Percentiles rank a stretch among this genome's conserved stretches.
These are phyloP conservation scores for Erythrophleum ivorense DNA, from an alignment of 331 rosid genomes.

Conservation along the genomic window DNA sequence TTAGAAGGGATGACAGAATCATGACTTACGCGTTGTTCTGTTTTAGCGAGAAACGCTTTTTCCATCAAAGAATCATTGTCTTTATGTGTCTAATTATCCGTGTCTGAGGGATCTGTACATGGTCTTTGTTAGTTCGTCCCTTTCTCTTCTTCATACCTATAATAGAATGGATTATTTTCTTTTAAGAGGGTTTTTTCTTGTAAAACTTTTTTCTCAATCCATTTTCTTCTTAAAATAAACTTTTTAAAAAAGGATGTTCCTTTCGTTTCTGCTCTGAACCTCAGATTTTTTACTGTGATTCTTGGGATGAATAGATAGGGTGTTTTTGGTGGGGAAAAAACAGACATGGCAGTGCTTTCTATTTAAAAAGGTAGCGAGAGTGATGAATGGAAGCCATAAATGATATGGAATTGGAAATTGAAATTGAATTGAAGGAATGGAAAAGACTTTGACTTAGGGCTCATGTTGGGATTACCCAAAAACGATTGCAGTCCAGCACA, in stretches of 20 bases:
- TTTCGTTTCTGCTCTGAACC: neutral
- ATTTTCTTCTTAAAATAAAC: no score
- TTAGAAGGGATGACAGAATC: neutral
- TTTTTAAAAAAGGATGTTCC: no score
- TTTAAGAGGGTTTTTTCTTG: neutral
- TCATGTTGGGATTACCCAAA: constrained; percentile 13
- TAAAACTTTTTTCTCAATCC: neutral
- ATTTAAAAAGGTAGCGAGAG: neutral
- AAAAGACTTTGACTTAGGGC: constrained; percentile 1
- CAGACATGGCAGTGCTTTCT: neutral
- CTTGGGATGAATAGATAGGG: neutral
- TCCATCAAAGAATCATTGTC: neutral
- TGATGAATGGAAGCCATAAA: neutral
- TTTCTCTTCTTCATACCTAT: neutral
- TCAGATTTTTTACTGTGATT: neutral
- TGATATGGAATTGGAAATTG: constrained; percentile 3
- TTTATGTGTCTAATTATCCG: neutral
- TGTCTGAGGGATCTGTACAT: neutral
- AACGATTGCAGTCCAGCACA: neutral
- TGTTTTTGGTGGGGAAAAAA: neutral
- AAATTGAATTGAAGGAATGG: constrained; percentile 3
- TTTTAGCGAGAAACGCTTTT: neutral
- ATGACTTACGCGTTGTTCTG: neutral
- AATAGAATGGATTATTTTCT: neutral
- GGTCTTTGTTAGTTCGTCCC: neutral